phyloP scores from a whole-genome alignment of 1,284 basidiomycete species.

The Dichomitus squalens region DNA sequence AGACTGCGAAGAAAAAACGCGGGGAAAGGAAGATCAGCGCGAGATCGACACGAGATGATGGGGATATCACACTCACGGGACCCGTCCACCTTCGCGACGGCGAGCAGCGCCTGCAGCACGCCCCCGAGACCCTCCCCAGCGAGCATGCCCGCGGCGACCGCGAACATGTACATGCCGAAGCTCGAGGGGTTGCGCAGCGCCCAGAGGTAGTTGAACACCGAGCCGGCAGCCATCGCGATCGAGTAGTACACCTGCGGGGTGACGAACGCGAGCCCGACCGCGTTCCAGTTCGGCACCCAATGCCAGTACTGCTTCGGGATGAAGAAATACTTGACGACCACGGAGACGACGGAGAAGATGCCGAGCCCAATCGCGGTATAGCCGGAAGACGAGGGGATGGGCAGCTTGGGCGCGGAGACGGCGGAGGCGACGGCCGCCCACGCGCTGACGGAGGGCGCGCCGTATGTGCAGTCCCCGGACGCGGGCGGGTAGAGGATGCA shows the following conservation, averaged over 20 bases:
- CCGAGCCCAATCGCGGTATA: slow-evolving; percentile 63
- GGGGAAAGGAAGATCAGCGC: background rate
- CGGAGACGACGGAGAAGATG: slow-evolving; percentile 47
- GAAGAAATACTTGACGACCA: slow-evolving; percentile 52
- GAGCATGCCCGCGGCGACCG: slow-evolving; percentile 59
- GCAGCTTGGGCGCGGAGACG: slow-evolving; percentile 49
- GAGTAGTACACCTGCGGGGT: slow-evolving; percentile 33
- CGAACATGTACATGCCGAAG: slow-evolving; percentile 65
- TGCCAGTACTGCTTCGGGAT: slow-evolving; percentile 57
- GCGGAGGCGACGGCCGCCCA: slow-evolving; percentile 68
- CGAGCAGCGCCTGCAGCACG: slow-evolving; percentile 62
- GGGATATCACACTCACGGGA: slow-evolving; percentile 36
- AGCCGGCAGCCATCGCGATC: slow-evolving; percentile 53
- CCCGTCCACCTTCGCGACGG: slow-evolving; percentile 52
- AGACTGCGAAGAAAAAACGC: slow-evolving; percentile 31
- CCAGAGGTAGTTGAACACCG: slow-evolving; percentile 53
- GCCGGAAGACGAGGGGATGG: slow-evolving; percentile 60
- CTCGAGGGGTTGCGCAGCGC: slow-evolving; percentile 42
- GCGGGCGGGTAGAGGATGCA: slow-evolving; percentile 52
- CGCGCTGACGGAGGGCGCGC: slow-evolving; percentile 60
- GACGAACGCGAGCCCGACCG: slow-evolving; percentile 49
- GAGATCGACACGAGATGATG: background rate
- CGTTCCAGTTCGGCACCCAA: slow-evolving; percentile 70
- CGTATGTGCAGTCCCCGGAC: slow-evolving; percentile 50
- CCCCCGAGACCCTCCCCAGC: slow-evolving; percentile 74